Evolutionary conservation across 2,329 filamentous ascomycete species (phyloP), one percentile per base, ranked within the genome.

Genomic region (Cordyceps pruinosa): DNA sequence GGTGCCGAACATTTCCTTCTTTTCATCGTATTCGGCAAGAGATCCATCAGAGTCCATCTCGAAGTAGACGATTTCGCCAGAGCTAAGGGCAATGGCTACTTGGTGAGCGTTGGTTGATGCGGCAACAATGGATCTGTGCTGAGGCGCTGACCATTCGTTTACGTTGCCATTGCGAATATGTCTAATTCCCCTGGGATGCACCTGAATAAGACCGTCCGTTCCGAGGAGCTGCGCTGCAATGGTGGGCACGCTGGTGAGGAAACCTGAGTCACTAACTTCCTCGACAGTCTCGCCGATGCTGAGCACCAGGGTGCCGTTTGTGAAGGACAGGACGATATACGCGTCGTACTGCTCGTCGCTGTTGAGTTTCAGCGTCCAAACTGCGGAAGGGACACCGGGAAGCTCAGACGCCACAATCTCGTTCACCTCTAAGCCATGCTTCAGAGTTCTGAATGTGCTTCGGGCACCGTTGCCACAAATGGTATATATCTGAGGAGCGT

Each of bases 281-380:
- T 97, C 92, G 0, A 99, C 94, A 1, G 92, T 96, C 69, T 99
- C 94, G 4, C 93, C 94, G 62, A 99, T 97, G 66, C 91, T 95
- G 17, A 99, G 78, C 1, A 97, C 92, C 13, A 97, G 78, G 0
- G 94, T 99, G 30, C 86, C 88, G 64, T 95, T 95, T 39, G 87
- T 86, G 66, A 96, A 94, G 2, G 91, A 96, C 5, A 99, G 79
- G n/a, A 99, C 84, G 60, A 99, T 96, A 67, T 97, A 97, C 0
- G 90, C 88, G 72, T 99, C 93, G 62, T 87, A 96, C 64, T 93
- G 84, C 64, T 97, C 93, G 19, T 83, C 81, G 21, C 84, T 84
- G 37, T 85, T 88, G 47, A 96, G 76, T 70, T 96, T 97, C 1
- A 95, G 91, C 0, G 94, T 97, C 93, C 94, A 99, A 4, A 99